A percentile compares a stretch with the other conserved stretches of the same genome.
These are phyloP conservation scores for Kazachstania psychrophila DNA, from an alignment of 805 yeast species.

Conservation along the genomic window DNA sequence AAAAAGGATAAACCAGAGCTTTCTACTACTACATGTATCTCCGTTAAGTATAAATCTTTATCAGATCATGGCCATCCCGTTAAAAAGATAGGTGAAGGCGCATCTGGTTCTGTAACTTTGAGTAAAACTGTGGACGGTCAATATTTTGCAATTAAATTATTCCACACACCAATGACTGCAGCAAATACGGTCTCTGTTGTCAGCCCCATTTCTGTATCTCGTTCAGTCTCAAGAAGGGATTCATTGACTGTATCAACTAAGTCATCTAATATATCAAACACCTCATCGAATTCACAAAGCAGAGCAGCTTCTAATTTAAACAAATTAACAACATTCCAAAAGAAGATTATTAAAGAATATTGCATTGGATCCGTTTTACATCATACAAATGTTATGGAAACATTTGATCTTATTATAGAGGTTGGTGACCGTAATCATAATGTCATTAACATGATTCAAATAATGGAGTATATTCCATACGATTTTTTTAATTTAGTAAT, in stretches of 20 bases:
- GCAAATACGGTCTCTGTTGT: constrained; percentile 38
- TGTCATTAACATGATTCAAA: constrained; percentile 49
- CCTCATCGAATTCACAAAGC: constrained; percentile 8
- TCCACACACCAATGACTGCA: constrained; percentile 23
- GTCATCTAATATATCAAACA: not conserved
- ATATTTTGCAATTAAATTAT: constrained; percentile 79
- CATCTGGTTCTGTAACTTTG: constrained; percentile 86
- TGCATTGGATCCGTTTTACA: constrained; percentile 68
- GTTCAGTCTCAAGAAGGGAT: constrained; percentile 15
- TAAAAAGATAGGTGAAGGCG: constrained; percentile 77
- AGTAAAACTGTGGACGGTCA: constrained; percentile 54
- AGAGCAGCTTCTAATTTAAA: too few relatives aligned
- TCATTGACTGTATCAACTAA: too few relatives aligned
- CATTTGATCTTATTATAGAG: constrained; percentile 71
- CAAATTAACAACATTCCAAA: constrained; percentile 44
- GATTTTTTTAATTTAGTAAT: constrained; percentile 91
- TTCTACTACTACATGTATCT: constrained; percentile 13
- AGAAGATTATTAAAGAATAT: constrained; percentile 75
- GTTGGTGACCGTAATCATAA: constrained; percentile 25
- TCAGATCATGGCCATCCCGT: constrained; percentile 63
- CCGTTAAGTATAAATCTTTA: constrained; percentile 33
- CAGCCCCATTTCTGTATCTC: not conserved
- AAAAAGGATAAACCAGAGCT: not conserved
- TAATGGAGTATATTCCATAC: constrained; percentile 84
- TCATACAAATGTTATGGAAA: constrained; percentile 73